Evolutionary conservation across 1,139 yeast species (phyloP).

Genomic region (Pichia sp.): DNA sequence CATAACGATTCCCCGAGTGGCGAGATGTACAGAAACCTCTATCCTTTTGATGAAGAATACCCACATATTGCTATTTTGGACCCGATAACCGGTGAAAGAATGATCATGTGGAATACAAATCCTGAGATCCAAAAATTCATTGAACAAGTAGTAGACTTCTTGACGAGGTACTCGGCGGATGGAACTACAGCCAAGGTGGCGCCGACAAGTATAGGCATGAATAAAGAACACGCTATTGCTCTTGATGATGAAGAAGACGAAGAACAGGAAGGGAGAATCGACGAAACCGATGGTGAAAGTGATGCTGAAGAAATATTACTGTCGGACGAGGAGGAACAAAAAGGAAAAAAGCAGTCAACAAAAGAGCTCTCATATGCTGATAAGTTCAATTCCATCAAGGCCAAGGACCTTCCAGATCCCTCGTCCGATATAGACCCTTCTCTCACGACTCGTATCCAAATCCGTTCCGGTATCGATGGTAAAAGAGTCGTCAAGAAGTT

Average conservation of each 20-base stretch:
- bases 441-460: constrained; percentile 72
- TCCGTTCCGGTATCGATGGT: constrained; percentile 77
- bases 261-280: constrained; percentile 16
- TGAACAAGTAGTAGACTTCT: constrained; percentile 54
- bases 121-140: constrained; percentile 59
- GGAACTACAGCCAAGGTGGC: constrained; percentile 41
- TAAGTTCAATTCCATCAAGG: constrained; percentile 20
- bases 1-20: constrained; percentile 77
- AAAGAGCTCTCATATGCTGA: constrained; percentile 23
- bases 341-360: background rate
- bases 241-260: constrained; percentile 27
- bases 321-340: background rate
- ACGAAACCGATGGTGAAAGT: constrained; percentile 15
- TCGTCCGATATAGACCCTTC: constrained; percentile 41
- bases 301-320: background rate
- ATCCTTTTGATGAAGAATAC: constrained; percentile 50
- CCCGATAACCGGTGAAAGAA: constrained; percentile 91
- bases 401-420: constrained; percentile 55
- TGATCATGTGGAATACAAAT: constrained; percentile 68
- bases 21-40: constrained; percentile 61
- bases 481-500: constrained; percentile 76
- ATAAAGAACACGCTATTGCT: constrained; percentile 27
- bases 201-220: constrained; percentile 14
- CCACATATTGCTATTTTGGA: constrained; percentile 94
- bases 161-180: constrained; percentile 60